Evolutionary conservation across 169 alveolate genomes (phyloP).

Genomic region (Cryptosporidium meleagridis): DNA sequence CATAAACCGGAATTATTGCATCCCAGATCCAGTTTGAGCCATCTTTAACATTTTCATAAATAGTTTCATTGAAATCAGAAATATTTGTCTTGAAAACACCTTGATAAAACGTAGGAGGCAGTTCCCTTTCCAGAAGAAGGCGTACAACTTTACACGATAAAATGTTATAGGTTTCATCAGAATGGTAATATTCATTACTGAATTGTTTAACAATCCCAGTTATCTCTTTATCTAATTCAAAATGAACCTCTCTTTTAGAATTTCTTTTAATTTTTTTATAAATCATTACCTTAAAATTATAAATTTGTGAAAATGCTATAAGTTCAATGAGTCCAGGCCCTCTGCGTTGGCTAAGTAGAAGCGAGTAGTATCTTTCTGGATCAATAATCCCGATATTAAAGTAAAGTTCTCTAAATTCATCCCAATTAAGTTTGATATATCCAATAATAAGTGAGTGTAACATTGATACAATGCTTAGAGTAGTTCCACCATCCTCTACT

Average conservation of each 20-base stretch:
- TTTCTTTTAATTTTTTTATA: conserved; percentile 10
- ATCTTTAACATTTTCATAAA: conserved; percentile 1
- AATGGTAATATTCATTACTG: not conserved
- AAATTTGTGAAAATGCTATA: conserved; percentile 47
- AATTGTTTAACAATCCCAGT: conserved; percentile 5
- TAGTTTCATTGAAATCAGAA: not conserved
- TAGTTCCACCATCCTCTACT: not conserved
- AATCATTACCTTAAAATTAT: conserved; percentile 7
- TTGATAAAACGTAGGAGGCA: conserved; percentile 2
- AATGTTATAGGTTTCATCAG: not conserved
- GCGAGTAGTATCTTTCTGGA: conserved; percentile 57
- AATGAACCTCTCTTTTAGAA: not conserved
- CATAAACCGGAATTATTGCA: conserved; percentile 49
- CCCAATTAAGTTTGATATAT: conserved; percentile 48
- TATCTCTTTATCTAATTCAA: conserved; percentile 38
- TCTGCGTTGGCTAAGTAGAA: conserved; percentile 10
- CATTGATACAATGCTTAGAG: conserved; percentile 36
- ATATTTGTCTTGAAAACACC: conserved; percentile 5
- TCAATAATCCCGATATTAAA: conserved; percentile 13
- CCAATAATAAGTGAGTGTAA: conserved; percentile 30
- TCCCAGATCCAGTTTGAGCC: conserved; percentile 44
- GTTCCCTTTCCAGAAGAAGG: not conserved
- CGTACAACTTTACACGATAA: conserved; percentile 15
- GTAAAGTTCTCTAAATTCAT: conserved; percentile 23
- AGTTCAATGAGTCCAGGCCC: conserved; percentile 49